Evolutionary conservation across 306 rosid genomes (phyloP), one percentile per base, ranked within the genome.

Genomic region (Quercus parvula): DNA sequence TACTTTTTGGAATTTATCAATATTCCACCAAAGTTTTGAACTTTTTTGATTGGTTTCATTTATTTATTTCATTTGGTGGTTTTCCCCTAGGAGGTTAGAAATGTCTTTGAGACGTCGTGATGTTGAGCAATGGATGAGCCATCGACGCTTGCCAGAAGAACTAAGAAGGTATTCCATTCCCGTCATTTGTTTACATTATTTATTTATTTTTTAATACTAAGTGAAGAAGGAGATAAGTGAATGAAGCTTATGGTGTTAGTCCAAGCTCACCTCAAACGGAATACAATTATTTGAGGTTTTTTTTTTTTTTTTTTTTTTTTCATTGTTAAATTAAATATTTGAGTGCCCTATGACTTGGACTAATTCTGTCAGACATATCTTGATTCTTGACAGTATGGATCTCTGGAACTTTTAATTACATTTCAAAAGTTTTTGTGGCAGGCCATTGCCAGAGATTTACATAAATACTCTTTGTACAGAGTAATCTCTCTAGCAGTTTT

Each of bases 91-190:
- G 86, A 91, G 87, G 87, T 78, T 89, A 73, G 97, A 94, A 85
- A 91, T 85, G 97, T 89, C 91, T 52, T 89, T 88, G 44, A 83
- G 97, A 78, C 86, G 89, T 11, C 94, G 97, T 18, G 98, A 94
- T 62, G 92, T 91, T 62, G 97, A 94, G 85, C 93, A 84, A 80
- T 94, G 98, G 98, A 94, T 92, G 98, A 87, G 88, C 17, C 97
- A 91, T 68, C 94, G 97, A 31, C 94, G 90, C 64, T 88, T 94
- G 75, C 93, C 97, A 11, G 86, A 84, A 19, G 82, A 81, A 14
- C 81, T 92, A 70, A 84, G 85, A 84, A 89, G 83, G 97, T 92
- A 81, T 11, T 17, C 18, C 62, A 13, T 57, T 69, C 54, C 52
- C 35, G 56, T 70, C 51, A 79, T 56, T 12, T 56, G 56, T 58